Base-by-base conservation (phyloP, 106 monocot species). In the Dioscorea dumetorum region DNA sequence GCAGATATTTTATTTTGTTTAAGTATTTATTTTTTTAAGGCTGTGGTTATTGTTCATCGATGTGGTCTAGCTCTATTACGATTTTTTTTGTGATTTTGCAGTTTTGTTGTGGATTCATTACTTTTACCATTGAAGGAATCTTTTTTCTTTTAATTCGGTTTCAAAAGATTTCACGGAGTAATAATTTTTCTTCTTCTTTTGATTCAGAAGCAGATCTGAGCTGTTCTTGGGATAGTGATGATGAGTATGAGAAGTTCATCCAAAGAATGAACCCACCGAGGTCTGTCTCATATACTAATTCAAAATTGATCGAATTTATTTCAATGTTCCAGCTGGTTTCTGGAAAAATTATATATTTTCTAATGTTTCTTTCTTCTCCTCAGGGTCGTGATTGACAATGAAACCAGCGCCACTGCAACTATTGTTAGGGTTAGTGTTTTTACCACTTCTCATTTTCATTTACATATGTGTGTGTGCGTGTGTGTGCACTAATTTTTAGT, bases 301-400 rank as follows among this genome's bases (percentile, higher is more conserved):
- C 22, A 16, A 41, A 10, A 41, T 65, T 65, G 0, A 35, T 19
- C 19, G 20, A 33, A 16, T 11, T 41, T n/a, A 5, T 24, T 49
- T 28, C 33, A 21, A 35, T 65, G 21, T 28, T 28, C 28, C 28
- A 28, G 28, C 20, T 65, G 11, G 41, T 65, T 41, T 34, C 18
- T 48, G 1, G 10, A 48, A 11, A 20, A 41, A 16, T 14, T 28
- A 4, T 65, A 14, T 10, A 15, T 14, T 65, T 49, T 18, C 11
- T 19, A 14, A 12, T 8, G 6, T 41, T 19, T 65, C 13, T 65
- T 8, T 34, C 13, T 18, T 18, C 15, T 41, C 15, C 41, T 11
- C 21, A 65, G 64, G 64, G 64, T 65, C 48, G 64, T 65, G 2
- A 41, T 65, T 33, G 64, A 65, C 35, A 65, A 65, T 21, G 64